A percentile compares a stretch with the other conserved stretches of the same genome.
Conservation (phyloP, 2,329 filamentous ascomycete genomes). For the Eurotiales sp. region DNA sequence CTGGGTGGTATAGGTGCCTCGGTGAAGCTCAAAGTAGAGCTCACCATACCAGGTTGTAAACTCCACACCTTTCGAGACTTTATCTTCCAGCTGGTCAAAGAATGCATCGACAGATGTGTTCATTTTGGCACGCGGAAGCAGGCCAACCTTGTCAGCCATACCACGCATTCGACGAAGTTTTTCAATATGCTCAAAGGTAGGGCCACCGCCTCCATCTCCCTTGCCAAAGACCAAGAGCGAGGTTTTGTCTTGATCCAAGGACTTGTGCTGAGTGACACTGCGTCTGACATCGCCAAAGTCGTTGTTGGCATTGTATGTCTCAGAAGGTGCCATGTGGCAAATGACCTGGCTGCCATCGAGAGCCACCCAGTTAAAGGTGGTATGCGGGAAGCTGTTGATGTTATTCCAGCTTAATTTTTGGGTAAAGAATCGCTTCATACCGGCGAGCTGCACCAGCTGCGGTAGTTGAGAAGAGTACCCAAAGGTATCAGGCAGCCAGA, state of each 20-base stretch:
- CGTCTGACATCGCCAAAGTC: constrained; percentile 92
- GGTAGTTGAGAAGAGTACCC: constrained; percentile 94
- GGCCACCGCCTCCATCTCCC: constrained; percentile 91
- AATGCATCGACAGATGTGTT: constrained; percentile 91
- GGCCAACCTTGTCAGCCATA: constrained; percentile 79
- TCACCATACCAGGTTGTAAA: constrained; percentile 98
- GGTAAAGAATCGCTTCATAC: constrained; percentile 94
- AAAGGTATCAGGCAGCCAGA: constrained; percentile 98
- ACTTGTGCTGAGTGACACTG: constrained; percentile 90
- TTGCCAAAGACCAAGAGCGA: constrained; percentile 94
- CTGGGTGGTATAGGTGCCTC: constrained; percentile 95
- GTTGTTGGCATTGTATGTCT: constrained; percentile 92
- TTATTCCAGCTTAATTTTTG: constrained; percentile 99
- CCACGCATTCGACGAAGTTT: constrained; percentile 91
- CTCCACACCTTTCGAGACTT: constrained; percentile 61
- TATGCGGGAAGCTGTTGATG: constrained; percentile 98
- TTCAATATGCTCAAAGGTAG: constrained; percentile 89
- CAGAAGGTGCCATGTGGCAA: constrained; percentile 93
- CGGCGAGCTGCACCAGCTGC: constrained; percentile 87
- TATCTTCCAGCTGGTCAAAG: constrained; percentile 79
- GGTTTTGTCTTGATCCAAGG: constrained; percentile 85
- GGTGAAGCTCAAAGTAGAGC: constrained; percentile 95
- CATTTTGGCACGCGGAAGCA: constrained; percentile 82
- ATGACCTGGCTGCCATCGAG: constrained; percentile 94
- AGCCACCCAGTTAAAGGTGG: constrained; percentile 97